phyloP scores from a whole-genome alignment of 768 basidiomycete species.

The Trametes gibbosa region DNA sequence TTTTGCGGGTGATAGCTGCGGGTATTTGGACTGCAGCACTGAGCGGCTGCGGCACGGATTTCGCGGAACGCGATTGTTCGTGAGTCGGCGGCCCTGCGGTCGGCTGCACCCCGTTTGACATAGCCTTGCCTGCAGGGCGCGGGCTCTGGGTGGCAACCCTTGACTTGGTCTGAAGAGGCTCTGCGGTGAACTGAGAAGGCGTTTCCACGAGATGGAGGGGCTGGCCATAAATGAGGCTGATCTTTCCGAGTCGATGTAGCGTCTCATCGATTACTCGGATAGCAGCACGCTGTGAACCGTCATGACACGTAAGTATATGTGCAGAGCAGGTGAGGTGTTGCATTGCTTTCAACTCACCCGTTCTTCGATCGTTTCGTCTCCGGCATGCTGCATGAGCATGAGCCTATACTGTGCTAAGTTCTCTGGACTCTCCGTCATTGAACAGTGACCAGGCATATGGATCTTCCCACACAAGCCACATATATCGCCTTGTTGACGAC shows the following conservation, averaged over 20 bases:
- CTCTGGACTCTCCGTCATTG: constrained; percentile 62
- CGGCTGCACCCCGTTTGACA: background rate
- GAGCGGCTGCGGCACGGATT: background rate
- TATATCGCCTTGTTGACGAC: constrained; percentile 12
- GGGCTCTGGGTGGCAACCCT: background rate
- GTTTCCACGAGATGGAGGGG: constrained; percentile 54
- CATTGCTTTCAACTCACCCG: constrained; percentile 43
- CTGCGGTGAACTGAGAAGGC: constrained; percentile 16
- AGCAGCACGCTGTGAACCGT: constrained; percentile 52
- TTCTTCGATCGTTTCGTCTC: constrained; percentile 63
- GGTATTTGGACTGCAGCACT: background rate
- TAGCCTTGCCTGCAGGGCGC: background rate
- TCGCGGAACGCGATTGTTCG: background rate
- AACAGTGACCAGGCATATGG: constrained; percentile 58
- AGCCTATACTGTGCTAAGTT: constrained; percentile 69
- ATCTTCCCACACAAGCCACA: constrained; percentile 64
- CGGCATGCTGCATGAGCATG: constrained; percentile 60
- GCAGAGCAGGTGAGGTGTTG: background rate
- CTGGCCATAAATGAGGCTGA: constrained; percentile 58
- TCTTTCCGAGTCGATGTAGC: constrained; percentile 53
- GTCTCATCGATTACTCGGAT: constrained; percentile 68
- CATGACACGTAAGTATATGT: constrained; percentile 5
- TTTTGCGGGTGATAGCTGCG: background rate
- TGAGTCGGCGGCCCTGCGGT: constrained; percentile 1
- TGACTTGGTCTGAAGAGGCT: constrained; percentile 22